A percentile compares a stretch with the other conserved stretches of the same genome.
Evolutionary conservation across 2,329 filamentous ascomycete genomes (phyloP).

Genomic region (Trichoderma atrobrunneum): DNA sequence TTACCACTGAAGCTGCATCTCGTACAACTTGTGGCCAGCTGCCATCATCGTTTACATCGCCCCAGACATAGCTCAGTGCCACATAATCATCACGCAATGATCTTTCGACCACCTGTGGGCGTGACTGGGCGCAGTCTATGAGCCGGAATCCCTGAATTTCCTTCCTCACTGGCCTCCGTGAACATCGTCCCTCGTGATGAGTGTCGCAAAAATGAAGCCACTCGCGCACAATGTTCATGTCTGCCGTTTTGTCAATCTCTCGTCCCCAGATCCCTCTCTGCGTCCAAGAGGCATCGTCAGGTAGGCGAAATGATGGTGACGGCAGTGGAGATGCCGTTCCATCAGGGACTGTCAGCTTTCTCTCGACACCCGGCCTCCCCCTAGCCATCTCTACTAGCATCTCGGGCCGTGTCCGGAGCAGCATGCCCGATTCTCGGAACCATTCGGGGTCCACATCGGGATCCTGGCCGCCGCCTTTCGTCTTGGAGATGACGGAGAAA

Average conservation of each 20-base stretch:
- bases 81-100: conserved; percentile 32
- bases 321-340: conserved; percentile 20
- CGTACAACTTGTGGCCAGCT: conserved; percentile 33
- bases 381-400: conserved; percentile 24
- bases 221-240: conserved; percentile 32
- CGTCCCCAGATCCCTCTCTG: conserved; percentile 36
- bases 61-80: conserved; percentile 38
- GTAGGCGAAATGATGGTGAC: background rate
- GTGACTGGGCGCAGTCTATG: conserved; percentile 34
- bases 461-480: conserved; percentile 29
- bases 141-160: conserved; percentile 34
- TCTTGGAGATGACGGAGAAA: conserved; percentile 35
- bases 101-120: conserved; percentile 30
- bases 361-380: conserved; percentile 21
- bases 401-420: conserved; percentile 33
- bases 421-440: conserved; percentile 36
- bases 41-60: conserved; percentile 25
- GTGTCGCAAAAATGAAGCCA: conserved; percentile 37
- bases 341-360: conserved; percentile 24
- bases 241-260: conserved; percentile 30
- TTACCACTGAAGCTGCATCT: conserved; percentile 33
- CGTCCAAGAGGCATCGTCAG: conserved; percentile 25
- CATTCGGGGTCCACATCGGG: conserved; percentile 34
- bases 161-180: conserved; percentile 25
- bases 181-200: conserved; percentile 35